Evolutionary conservation across 345 rosid genomes (phyloP), one percentile per base, ranked within the genome.

Genomic region (Rhodomyrtus tomentosa): DNA sequence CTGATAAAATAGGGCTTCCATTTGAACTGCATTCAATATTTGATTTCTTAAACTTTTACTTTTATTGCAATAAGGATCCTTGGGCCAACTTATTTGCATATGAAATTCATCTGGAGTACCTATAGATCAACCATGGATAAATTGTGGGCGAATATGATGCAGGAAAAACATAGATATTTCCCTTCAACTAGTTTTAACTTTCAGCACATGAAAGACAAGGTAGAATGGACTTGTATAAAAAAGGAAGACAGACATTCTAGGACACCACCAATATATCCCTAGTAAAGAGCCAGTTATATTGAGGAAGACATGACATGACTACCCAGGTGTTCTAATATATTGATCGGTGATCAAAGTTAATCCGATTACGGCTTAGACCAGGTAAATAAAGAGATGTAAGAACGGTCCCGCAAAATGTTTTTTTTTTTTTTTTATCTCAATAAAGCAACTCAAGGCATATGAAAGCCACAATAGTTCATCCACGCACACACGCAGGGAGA

Each of bases 91-190:
- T 36, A 68, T 68, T 68, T 32, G 45, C 45, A 32, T 8, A 36
- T 68, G 79, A 68, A 68, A 68, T 18, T 68, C 79, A 68, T 36
- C 45, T 36, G 79, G 36, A 68, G 89, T 95, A 97, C 99, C 99
- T 95, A 82, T 40, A 89, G 82, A 48, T 38, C 76, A 45, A 40
- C 83, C 32, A 84, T 29, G 32, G 81, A 10, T 45, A 45, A 52
- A 83, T 27, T 48, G 21, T 16, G 59, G 45, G 42, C 2, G 3
- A 53, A 50, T 73, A 20, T 24, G 74, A 53, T 45, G 68, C 42
- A 53, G 62, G 80, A 48, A 36, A 84, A n/a, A 68, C 45, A 50
- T 50, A 16, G 25, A 81, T 8, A 81, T 18, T 68, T 68, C 79
- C 79, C 79, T 36, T 68, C 20, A 45, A 68, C 45, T 68, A 36